Conservation (phyloP, 75 land plant genomes). For the Cunninghamia lanceolata region DNA sequence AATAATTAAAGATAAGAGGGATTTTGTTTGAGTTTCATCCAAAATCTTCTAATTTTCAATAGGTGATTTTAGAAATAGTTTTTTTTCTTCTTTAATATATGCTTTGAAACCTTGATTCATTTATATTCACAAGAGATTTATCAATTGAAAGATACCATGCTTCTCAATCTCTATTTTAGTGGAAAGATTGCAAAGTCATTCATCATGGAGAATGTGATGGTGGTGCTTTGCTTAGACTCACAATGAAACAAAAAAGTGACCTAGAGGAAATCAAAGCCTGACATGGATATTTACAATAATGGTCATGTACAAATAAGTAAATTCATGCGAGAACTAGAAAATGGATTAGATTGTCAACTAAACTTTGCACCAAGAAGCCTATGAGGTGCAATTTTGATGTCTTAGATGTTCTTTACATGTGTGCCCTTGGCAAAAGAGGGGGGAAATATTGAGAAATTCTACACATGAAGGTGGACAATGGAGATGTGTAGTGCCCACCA, state of each 20-base stretch:
- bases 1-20: not conserved
- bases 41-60: not conserved
- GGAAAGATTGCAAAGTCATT: not conserved
- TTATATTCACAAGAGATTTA: not conserved
- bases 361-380: not conserved
- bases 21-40: not conserved
- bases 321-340: not conserved
- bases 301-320: not conserved
- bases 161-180: not conserved
- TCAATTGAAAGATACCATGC: not conserved
- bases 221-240: not conserved
- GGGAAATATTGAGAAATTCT: not conserved
- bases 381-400: not conserved
- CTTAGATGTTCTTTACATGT: not conserved
- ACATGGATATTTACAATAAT: not conserved
- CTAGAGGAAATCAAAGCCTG: not conserved
- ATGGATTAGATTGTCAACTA: not conserved
- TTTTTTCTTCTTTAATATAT: no score
- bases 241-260: not conserved
- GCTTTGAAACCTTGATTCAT: not conserved
- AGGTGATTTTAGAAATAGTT: not conserved
- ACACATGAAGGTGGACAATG: not conserved
- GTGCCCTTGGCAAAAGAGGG: not conserved
- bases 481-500: not conserved
- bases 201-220: not conserved